These are phyloP conservation scores for Euphorbia corollata DNA, from an alignment of 441 rosid species.

Conservation along the genomic window DNA sequence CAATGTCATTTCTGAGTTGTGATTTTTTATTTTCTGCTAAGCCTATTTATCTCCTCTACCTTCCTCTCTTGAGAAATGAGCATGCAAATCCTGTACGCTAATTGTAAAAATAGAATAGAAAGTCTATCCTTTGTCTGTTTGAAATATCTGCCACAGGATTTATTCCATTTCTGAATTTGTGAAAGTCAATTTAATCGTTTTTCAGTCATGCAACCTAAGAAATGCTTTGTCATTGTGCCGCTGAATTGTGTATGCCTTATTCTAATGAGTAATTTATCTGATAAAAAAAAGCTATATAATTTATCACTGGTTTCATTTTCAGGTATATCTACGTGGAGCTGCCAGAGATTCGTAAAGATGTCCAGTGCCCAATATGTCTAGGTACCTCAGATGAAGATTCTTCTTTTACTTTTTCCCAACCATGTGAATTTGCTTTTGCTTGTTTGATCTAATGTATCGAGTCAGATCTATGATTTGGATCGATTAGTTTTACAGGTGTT, in stretches of 20 bases:
- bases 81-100: background rate
- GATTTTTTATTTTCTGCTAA: background rate
- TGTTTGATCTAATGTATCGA: constrained; percentile 1
- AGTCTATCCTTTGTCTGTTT: too few species aligned
- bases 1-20: constrained; percentile 3
- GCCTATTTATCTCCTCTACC: constrained; percentile 1
- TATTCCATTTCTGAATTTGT: background rate
- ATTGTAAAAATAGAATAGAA: background rate
- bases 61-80: background rate
- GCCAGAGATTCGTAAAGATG: constrained; percentile 68
- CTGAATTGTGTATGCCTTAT: background rate
- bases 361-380: constrained; percentile 90
- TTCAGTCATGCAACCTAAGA: background rate
- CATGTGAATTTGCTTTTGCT: background rate
- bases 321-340: constrained; percentile 64
- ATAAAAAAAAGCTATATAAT: background rate
- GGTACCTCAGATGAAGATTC: constrained; percentile 40
- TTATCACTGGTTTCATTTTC: constrained; percentile 34
- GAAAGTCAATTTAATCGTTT: background rate
- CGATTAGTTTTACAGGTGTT: constrained; percentile 5
- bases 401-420: constrained; percentile 4
- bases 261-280: background rate
- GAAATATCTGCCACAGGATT: too few species aligned
- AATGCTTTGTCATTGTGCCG: background rate
- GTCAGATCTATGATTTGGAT: background rate